phyloP scores from a whole-genome alignment of 208 protist species.

The Leishmania aethiopica region DNA sequence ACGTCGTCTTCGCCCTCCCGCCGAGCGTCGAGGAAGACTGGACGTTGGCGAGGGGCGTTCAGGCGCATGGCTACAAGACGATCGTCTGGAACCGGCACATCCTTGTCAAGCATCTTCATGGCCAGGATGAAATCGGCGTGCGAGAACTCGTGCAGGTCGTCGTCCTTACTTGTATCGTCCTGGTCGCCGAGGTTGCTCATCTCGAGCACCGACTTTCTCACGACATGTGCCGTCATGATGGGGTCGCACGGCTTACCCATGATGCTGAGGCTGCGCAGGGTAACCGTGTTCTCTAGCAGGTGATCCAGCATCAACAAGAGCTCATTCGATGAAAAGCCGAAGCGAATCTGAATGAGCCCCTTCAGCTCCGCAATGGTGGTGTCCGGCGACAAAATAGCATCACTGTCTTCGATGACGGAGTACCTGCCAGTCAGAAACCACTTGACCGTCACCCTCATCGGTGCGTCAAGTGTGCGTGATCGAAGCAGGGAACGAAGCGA shows the following conservation, averaged over 20 bases:
- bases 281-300: constrained; percentile 58
- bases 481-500: neutral
- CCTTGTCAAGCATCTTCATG: constrained; percentile 78
- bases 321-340: constrained; percentile 73
- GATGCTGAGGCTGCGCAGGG: constrained; percentile 51
- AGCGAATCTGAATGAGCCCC: constrained; percentile 81
- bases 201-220: constrained; percentile 60
- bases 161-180: constrained; percentile 60
- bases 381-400: constrained; percentile 65
- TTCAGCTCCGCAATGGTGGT: constrained; percentile 82
- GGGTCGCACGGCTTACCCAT: constrained; percentile 46
- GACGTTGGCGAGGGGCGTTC: constrained; percentile 64
- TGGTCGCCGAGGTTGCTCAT: constrained; percentile 47
- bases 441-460: constrained; percentile 67
- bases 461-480: neutral
- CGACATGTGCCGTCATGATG: constrained; percentile 57
- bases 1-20: neutral
- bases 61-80: constrained; percentile 58
- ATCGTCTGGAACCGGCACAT: constrained; percentile 68
- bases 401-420: constrained; percentile 54
- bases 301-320: constrained; percentile 57
- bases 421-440: constrained; percentile 78
- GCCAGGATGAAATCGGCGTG: constrained; percentile 81
- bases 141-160: constrained; percentile 76
- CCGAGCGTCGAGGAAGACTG: constrained; percentile 54